Percentiles rank a stretch among this genome's conserved stretches.
Evolutionary conservation across 1,284 basidiomycete genomes (phyloP).

Genomic region (Calocybe gambosa): DNA sequence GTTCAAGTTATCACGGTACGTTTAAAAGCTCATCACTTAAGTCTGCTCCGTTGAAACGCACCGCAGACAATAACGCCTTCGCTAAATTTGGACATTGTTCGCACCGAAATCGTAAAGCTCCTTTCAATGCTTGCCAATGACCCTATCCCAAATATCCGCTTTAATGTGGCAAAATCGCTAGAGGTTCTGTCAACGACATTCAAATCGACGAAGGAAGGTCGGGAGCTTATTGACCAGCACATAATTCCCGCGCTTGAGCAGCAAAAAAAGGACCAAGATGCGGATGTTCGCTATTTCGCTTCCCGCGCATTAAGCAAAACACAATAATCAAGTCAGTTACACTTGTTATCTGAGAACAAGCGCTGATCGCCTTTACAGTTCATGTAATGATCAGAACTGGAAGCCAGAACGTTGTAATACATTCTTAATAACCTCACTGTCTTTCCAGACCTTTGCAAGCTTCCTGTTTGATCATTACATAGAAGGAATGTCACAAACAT

Average conservation of each 20-base stretch:
- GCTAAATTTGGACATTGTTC: constrained; percentile 79
- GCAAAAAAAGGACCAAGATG: constrained; percentile 87
- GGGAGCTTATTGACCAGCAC: constrained; percentile 28
- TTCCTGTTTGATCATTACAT: no score
- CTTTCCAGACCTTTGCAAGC: no score
- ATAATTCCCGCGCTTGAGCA: constrained; percentile 83
- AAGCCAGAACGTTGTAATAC: constrained; percentile 1
- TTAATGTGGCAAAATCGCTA: constrained; percentile 95
- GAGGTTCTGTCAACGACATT: constrained; percentile 81
- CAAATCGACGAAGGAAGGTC: constrained; percentile 54
- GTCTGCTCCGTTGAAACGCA: constrained; percentile 9
- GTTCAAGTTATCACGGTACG: constrained; percentile 96
- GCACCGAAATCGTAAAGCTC: constrained; percentile 81
- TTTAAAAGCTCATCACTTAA: constrained; percentile 1
- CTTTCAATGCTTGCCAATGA: constrained; percentile 84
- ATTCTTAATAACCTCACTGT: neutral
- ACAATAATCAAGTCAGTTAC: constrained; percentile 12
- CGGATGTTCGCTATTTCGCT: constrained; percentile 91
- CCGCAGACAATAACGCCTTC: constrained; percentile 85
- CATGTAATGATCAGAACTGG: neutral
- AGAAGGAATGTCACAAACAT: no score
- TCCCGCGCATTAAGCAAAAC: constrained; percentile 64
- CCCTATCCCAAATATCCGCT: constrained; percentile 98
- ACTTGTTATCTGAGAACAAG: neutral
- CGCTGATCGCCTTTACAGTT: neutral